These are phyloP conservation scores for Tothia fuscella DNA, from an alignment of 2,329 filamentous ascomycete genomes.

Conservation along the genomic window DNA sequence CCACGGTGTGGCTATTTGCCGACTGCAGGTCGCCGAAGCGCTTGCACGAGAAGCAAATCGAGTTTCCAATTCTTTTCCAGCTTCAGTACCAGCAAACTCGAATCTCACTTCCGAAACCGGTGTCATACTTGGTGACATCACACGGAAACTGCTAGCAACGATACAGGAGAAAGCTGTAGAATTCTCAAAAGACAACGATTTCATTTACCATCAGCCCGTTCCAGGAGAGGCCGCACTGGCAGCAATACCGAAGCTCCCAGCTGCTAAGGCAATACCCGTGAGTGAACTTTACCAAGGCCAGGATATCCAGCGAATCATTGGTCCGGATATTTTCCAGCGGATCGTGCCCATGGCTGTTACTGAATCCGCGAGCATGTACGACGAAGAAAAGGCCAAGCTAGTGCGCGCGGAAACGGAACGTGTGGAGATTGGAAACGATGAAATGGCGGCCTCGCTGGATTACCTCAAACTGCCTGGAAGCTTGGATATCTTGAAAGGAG, in stretches of 20 bases:
- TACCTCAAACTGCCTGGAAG: slow-evolving; percentile 85
- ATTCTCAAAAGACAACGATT: slow-evolving; percentile 86
- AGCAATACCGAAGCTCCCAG: slow-evolving; percentile 78
- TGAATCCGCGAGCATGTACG: slow-evolving; percentile 91
- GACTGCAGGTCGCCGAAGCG: slow-evolving; percentile 69
- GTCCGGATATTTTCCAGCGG: slow-evolving; percentile 91
- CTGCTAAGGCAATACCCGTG: slow-evolving; percentile 92
- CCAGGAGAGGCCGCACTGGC: slow-evolving; percentile 73
- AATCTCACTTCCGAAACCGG: slow-evolving; percentile 77
- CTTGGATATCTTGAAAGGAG: slow-evolving; percentile 82
- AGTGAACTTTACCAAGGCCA: slow-evolving; percentile 94
- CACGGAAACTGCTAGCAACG: slow-evolving; percentile 67
- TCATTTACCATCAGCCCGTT: slow-evolving; percentile 91
- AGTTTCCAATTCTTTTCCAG: slow-evolving; percentile 68
- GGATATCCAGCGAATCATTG: slow-evolving; percentile 93
- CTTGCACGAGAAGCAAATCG: slow-evolving; percentile 68
- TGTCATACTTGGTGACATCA: slow-evolving; percentile 60
- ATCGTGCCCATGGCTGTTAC: slow-evolving; percentile 94
- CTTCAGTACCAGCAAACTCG: slow-evolving; percentile 63
- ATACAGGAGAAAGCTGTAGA: slow-evolving; percentile 71
- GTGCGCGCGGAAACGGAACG: slow-evolving; percentile 87
- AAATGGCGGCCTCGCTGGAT: slow-evolving; percentile 91
- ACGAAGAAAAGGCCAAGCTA: slow-evolving; percentile 95
- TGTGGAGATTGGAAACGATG: slow-evolving; percentile 82
- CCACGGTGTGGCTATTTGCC: slow-evolving; percentile 72